phyloP scores from a whole-genome alignment of 345 rosid species.

The Euclidium syriacum region DNA sequence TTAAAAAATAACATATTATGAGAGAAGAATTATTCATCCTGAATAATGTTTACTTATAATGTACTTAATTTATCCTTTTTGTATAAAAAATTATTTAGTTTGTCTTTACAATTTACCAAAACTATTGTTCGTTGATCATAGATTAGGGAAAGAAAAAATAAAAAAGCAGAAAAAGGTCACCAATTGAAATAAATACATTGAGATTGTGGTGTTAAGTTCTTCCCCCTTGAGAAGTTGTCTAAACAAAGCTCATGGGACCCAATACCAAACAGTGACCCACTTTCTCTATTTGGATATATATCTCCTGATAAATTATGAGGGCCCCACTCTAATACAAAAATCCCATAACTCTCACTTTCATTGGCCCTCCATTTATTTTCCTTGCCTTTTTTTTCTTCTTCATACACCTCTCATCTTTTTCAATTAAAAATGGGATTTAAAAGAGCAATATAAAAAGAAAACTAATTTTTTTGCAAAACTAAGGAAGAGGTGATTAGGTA shows the following conservation, averaged over 20 bases:
- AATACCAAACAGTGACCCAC: slow-evolving; percentile 5
- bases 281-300: slow-evolving; percentile 23
- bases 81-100: too few species aligned
- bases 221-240: slow-evolving; percentile 25
- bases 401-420: neutral
- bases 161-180: neutral
- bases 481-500: too few species aligned
- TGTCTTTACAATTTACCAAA: too few species aligned
- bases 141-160: neutral
- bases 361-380: slow-evolving; percentile 1
- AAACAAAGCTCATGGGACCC: slow-evolving; percentile 5
- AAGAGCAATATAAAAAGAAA: too few species aligned
- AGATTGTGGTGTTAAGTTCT: slow-evolving; percentile 12
- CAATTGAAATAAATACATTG: neutral
- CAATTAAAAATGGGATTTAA: too few species aligned
- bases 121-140: neutral
- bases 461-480: too few species aligned
- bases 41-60: too few species aligned
- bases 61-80: too few species aligned
- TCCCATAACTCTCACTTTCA: slow-evolving; percentile 29
- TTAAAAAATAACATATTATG: too few species aligned
- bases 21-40: too few species aligned
- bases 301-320: slow-evolving; percentile 15
- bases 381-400: neutral
- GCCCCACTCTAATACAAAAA: slow-evolving; percentile 6